Evolutionary conservation across 1,284 basidiomycete genomes (phyloP), one percentile per base, ranked within the genome.

Genomic region (Sporisorium reilianum): DNA sequence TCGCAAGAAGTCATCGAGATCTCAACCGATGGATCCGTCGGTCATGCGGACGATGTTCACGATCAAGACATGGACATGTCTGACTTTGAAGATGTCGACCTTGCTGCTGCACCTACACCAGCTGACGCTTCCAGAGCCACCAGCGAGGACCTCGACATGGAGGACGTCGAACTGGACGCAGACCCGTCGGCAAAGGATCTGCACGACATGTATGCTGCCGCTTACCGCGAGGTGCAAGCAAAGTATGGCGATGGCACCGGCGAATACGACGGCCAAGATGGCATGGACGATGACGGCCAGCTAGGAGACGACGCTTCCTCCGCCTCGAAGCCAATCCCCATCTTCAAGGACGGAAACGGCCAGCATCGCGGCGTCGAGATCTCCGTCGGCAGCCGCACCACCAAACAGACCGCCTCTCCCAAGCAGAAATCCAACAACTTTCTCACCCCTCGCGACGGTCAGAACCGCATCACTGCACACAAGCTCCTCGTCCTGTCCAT

Each of bases 401-500:
- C 26, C 50, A 57, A 55, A 45, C 59, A 76, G 54, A 44, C 57
- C 34, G 60, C 66, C 40, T 50, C 61, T 5, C 30, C 51, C 23
- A 75, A 69, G 49, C 54, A 65, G 36, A 72, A 78, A 56, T 77
- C 71, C 36, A 63, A 61, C 55, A 69, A 65, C 57, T 45, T 73
- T 12, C 64, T 79, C 53, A 84, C 83, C 23, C 77, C 81, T n/a
- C 72, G 75, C 20, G 83, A 84, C 44, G 77, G 82, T 25, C 69
- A 71, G 42, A 77, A 77, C 41, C 76, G 83, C 10, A 56, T 81
- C 42, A 80, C 69, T 12, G 71, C 75, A 11, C 83, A 84, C 69
- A 81, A 84, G 66, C 71, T 83, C 2, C 77, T 79, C 32, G 79
- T 79, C 6, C 74, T 97, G 5, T 86, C 89, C 16, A 88, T 97